These are phyloP conservation scores for Phaseolus lunatus DNA, from an alignment of 306 rosid genomes.

Conservation along the genomic window DNA sequence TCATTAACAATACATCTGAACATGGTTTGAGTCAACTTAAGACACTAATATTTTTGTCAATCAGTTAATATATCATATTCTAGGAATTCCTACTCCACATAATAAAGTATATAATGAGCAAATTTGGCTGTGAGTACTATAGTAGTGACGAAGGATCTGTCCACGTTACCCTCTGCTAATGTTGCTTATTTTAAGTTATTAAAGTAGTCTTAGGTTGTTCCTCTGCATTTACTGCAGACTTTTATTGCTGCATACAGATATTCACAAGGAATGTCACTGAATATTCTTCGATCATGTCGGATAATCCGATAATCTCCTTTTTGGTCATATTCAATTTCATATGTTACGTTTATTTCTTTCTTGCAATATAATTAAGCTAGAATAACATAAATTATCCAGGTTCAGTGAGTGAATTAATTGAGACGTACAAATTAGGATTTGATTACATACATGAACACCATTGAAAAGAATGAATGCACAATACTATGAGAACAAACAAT, in stretches of 20 bases:
- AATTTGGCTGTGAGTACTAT: not conserved
- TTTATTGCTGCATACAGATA: not conserved
- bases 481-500: not conserved
- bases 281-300: not conserved
- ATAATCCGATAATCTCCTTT: not conserved
- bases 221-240: not conserved
- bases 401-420: not conserved
- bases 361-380: conserved; percentile 2
- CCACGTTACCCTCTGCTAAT: not conserved
- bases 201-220: conserved; percentile 2
- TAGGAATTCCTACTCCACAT: not conserved
- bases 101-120: conserved; percentile 3
- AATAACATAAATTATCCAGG: not conserved
- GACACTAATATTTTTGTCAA: not conserved
- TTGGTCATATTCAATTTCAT: not conserved
- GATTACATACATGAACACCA: not conserved
- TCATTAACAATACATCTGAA: not conserved
- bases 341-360: not conserved
- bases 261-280: not conserved
- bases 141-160: not conserved
- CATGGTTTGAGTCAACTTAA: not conserved
- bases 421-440: not conserved
- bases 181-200: conserved; percentile 1
- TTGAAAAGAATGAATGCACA: not conserved
- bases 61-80: not conserved